phyloP scores from a whole-genome alignment of 2,329 filamentous ascomycete species.

The Aspergillus sp. region DNA sequence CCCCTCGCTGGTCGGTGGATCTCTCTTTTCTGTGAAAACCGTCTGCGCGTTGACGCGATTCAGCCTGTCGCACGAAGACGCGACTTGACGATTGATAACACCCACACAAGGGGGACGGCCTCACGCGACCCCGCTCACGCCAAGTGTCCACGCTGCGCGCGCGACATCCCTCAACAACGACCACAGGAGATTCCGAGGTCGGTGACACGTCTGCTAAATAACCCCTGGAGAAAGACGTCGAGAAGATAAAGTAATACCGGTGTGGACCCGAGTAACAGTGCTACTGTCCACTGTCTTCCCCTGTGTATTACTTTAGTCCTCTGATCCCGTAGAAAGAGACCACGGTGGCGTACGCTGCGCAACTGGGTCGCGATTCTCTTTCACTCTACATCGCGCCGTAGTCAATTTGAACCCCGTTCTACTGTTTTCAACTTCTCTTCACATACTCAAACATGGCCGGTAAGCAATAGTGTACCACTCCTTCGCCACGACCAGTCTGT shows the following conservation, averaged over 20 bases:
- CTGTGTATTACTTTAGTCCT: constrained; percentile 42
- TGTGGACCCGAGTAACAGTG: constrained; percentile 28
- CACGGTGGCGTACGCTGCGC: constrained; percentile 26
- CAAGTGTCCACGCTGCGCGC: constrained; percentile 24
- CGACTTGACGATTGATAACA: not conserved
- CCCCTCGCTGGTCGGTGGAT: not conserved
- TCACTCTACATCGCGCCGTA: constrained; percentile 34
- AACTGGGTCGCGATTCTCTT: constrained; percentile 15
- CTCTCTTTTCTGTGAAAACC: not conserved
- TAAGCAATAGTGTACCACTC: constrained; percentile 51
- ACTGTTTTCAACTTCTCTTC: constrained; percentile 10
- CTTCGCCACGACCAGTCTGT: constrained; percentile 8
- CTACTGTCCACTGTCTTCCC: constrained; percentile 30
- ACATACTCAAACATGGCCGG: constrained; percentile 55
- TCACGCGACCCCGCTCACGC: constrained; percentile 32
- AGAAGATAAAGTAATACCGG: constrained; percentile 34
- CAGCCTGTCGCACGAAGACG: not conserved
- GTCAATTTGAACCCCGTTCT: constrained; percentile 30
- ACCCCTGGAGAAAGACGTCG: constrained; percentile 17
- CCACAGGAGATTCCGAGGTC: constrained; percentile 12
- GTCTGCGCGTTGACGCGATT: no score
- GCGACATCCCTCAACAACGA: constrained; percentile 20
- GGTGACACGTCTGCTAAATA: constrained; percentile 20
- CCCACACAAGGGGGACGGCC: not conserved
- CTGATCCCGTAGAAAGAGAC: constrained; percentile 42